Evolutionary conservation across 257 asterid genomes (phyloP).

Genomic region (Nicotiana attenuata): DNA sequence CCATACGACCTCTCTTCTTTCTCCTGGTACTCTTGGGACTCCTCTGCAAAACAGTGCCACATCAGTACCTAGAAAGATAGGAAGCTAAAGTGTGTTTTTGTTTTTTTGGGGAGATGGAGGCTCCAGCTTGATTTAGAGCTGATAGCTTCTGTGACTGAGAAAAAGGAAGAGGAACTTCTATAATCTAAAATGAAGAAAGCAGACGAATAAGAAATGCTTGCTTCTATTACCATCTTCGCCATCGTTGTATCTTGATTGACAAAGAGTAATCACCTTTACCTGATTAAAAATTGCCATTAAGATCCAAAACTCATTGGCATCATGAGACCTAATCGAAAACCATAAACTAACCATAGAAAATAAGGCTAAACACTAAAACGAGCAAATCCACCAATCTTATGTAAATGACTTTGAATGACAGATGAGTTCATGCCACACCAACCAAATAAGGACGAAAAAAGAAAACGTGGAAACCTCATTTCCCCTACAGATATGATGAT

Average conservation of each 20-base stretch:
- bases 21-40: slow-evolving; percentile 40
- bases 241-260: slow-evolving; percentile 57
- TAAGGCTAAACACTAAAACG: background rate
- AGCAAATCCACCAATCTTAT: background rate
- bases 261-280: slow-evolving; percentile 86
- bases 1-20: slow-evolving; percentile 82
- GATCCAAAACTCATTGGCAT: slow-evolving; percentile 2
- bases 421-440: background rate
- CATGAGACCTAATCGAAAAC: background rate
- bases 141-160: background rate
- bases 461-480: background rate
- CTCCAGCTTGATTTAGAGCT: background rate
- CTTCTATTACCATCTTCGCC: slow-evolving; percentile 41
- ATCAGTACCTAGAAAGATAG: background rate
- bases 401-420: background rate
- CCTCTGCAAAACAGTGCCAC: slow-evolving; percentile 43
- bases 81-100: background rate
- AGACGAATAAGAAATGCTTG: background rate
- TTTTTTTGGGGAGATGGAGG: background rate
- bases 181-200: slow-evolving; percentile 2
- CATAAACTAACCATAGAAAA: background rate
- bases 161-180: background rate
- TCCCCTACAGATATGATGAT: background rate
- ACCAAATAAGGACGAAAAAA: background rate
- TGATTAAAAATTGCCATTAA: slow-evolving; percentile 26